Evolutionary conservation across 2,329 filamentous ascomycete genomes (phyloP), one percentile per base, ranked within the genome.

Genomic region (Orbilia oligospora): DNA sequence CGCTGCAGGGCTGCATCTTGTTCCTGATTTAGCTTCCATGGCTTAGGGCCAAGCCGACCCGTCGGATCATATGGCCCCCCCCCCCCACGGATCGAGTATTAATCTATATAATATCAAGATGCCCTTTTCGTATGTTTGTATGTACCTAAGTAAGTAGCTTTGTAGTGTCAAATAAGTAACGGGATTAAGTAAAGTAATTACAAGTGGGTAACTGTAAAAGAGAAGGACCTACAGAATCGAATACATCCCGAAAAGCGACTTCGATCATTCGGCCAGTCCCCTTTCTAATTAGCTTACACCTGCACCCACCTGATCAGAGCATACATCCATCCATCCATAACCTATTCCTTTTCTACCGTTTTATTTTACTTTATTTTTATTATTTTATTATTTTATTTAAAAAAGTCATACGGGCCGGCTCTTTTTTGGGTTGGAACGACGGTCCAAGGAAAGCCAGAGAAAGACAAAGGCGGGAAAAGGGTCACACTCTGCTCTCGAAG

Each of bases 11-110:
- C 49, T 56, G 30, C 27, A 18, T 49, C n/a, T 27, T 44, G 67
- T 71, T 63, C 67, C 67, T 71, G 67, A 71, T 71, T 65, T 71
- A 71, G 55, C 68, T 53, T 48, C 58, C 53, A 41, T 16, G 46
- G 33, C 36, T n/a, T 61, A 20, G 6, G 44, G 44, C 18, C 44
- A 20, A 61, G 56, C 56, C 36, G 33, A n/a, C 53, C 53, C 12
- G 30, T 58, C 53, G 53, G 30, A 58, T 58, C 53, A 58, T 58
- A 58, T 58, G 44, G 63, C 38, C 38, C 12, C n/a, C 9, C 65
- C 9, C 65, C 33, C 44, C 61, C 61, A 65, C 61, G 24, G 49
- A 49, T 12, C 16, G 27, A 30, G 6, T 30, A 30, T 30, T 30
- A 30, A n/a, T n/a, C n/a, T n/a, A n/a, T n/a, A n/a, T n/a, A n/a